These are phyloP conservation scores for Malus sieversii DNA, from an alignment of 306 rosid species.

Conservation along the genomic window DNA sequence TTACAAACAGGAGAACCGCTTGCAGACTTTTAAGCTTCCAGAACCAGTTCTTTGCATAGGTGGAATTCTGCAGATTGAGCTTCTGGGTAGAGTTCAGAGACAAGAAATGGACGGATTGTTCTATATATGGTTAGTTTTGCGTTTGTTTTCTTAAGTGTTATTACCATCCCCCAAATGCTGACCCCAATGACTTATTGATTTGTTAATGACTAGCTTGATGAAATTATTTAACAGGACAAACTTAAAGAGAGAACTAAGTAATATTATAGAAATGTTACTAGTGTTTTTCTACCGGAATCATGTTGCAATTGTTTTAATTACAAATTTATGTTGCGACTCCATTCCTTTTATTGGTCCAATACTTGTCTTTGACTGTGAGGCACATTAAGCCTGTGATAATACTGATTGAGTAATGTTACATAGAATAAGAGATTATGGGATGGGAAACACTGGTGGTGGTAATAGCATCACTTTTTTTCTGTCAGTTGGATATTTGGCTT, in stretches of 20 bases:
- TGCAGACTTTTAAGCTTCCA: constrained; percentile 80
- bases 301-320: not conserved
- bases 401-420: not conserved
- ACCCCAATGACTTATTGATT: not conserved
- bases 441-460: not conserved
- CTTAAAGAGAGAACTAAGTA: not conserved
- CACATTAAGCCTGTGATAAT: not conserved
- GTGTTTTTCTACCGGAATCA: not conserved
- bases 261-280: not conserved
- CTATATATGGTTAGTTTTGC: constrained; percentile 70
- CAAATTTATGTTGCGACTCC: not conserved
- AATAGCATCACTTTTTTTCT: not conserved
- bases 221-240: not conserved
- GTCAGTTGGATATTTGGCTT: not conserved
- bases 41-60: constrained; percentile 92
- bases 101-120: constrained; percentile 74
- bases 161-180: not conserved
- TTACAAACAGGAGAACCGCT: constrained; percentile 41
- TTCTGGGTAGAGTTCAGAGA: constrained; percentile 81
- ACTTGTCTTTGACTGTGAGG: not conserved
- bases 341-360: not conserved
- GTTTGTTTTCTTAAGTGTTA: not conserved
- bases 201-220: not conserved
- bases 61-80: constrained; percentile 83
- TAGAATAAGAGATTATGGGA: not conserved